Evolutionary conservation across 2,329 filamentous ascomycete genomes (phyloP).

Genomic region (Aspergillus caelatus): DNA sequence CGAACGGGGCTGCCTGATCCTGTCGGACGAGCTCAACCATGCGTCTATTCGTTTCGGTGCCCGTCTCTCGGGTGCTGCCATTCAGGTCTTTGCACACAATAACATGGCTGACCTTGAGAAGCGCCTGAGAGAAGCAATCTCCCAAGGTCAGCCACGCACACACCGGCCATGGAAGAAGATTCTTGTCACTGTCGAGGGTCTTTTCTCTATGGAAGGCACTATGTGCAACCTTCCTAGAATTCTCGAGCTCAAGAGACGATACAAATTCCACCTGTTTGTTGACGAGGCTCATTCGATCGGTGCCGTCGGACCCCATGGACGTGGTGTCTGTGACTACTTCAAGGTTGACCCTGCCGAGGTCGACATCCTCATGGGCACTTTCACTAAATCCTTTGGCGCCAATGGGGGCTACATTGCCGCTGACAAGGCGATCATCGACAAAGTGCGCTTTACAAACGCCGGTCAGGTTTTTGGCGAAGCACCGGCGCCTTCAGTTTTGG

Average conservation of each 20-base stretch:
- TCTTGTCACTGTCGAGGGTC: constrained; percentile 85
- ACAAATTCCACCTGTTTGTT: constrained; percentile 92
- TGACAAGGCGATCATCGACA: constrained; percentile 86
- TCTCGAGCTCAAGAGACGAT: constrained; percentile 81
- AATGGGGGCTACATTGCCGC: constrained; percentile 92
- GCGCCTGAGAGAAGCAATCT: constrained; percentile 83
- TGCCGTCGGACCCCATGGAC: constrained; percentile 82
- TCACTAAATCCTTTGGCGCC: constrained; percentile 95
- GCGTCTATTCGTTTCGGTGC: constrained; percentile 92
- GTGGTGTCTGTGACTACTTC: constrained; percentile 95
- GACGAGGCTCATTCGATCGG: constrained; percentile 96
- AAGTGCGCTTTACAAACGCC: constrained; percentile 79
- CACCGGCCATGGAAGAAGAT: constrained; percentile 99
- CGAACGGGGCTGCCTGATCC: constrained; percentile 85
- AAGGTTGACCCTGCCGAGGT: constrained; percentile 80
- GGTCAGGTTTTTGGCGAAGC: constrained; percentile 83
- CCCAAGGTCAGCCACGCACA: constrained; percentile 90
- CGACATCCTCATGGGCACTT: constrained; percentile 93
- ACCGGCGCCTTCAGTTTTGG: constrained; percentile 79
- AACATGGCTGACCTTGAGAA: constrained; percentile 84
- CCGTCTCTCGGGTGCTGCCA: constrained; percentile 86
- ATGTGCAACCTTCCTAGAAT: constrained; percentile 92
- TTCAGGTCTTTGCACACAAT: constrained; percentile 94
- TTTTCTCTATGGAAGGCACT: constrained; percentile 98
- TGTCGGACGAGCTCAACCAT: constrained; percentile 95